phyloP scores from a whole-genome alignment of 148 eudicot genomes.

The Fagopyrum esculentum region DNA sequence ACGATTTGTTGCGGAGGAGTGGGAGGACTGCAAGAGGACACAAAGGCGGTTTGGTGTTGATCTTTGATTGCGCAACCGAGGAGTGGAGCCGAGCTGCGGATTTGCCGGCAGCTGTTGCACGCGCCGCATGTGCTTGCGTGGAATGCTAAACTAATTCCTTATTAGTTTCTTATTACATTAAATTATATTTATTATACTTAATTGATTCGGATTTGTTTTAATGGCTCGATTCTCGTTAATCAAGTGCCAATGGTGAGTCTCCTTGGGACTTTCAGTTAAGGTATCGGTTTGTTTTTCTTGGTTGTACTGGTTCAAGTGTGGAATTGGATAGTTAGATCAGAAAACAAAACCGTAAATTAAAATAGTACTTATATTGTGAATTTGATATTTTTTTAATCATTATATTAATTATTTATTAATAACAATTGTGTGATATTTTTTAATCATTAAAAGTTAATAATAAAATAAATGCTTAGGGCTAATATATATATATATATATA shows the following conservation, averaged over 20 bases:
- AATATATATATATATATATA: not conserved
- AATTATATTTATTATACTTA: slow-evolving; percentile 51
- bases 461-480: not conserved
- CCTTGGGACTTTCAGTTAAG: not conserved
- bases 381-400: too few relatives aligned
- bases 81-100: slow-evolving; percentile 72
- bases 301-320: not conserved
- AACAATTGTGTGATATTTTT: too few relatives aligned
- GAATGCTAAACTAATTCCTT: slow-evolving; percentile 33
- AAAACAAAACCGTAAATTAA: not conserved
- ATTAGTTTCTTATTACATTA: not conserved
- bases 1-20: slow-evolving; percentile 50
- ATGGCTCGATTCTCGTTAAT: not conserved
- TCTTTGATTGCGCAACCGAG: slow-evolving; percentile 50
- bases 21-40: slow-evolving; percentile 55
- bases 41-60: slow-evolving; percentile 53
- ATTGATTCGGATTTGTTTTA: slow-evolving; percentile 45
- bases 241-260: not conserved
- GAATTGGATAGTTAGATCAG: not conserved
- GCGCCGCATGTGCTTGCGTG: slow-evolving; percentile 67
- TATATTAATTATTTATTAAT: too few relatives aligned
- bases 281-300: not conserved
- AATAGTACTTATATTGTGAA: not conserved
- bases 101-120: slow-evolving; percentile 54
- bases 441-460: too few relatives aligned